Base-by-base conservation (phyloP, 495 filamentous ascomycete genomes). In the Xylaria sp. region DNA sequence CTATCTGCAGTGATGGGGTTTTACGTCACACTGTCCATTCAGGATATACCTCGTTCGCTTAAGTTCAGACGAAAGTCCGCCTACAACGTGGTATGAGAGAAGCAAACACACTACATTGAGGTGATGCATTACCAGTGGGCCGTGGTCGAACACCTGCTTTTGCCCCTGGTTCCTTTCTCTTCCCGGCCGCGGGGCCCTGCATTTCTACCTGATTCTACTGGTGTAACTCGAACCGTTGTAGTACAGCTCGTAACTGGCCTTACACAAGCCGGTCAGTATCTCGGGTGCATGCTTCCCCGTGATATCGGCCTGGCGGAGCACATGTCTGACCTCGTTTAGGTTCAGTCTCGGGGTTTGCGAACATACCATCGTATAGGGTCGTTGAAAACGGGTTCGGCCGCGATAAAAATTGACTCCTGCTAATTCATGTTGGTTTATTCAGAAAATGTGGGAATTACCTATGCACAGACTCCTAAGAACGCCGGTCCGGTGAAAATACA, bases 281-380 rank as follows among this genome's bases (percentile, higher is more conserved):
- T 66, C 69, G 69, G 69, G 26, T 71, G 44, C 61, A 40, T 66
- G 43, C 69, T 26, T 57, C 61, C 6, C 15, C 21, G 68, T 64
- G 31, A 65, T 40, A 17, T 50, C 31, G 50, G 35, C 29, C 41
- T 48, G 43, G 15, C 24, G 35, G 26, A 43, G 37, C 24, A 50
- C 43, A 29, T 70, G 68, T 70, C 35, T 55, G 68, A 63, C 68
- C 24, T 57, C 21, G 46, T 57, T 26, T 50, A 63, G 35, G 44
- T 44, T 70, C 21, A 53, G 35, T 63, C 35, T 63, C 59, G 15
- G n/a, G 19, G n/a, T 70, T 33, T 12, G 35, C 1, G 33, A 63
- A n/a, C 48, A 52, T 11, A 35, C 6, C 11, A 14, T 55, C 37
- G 19, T 35, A 46, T 40, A 35, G 5, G 11, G 29, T 61, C 61